Evolutionary conservation across 768 basidiomycete species (phyloP), one percentile per base, ranked within the genome.

Genomic region (Trichaptum fuscoviolaceum): DNA sequence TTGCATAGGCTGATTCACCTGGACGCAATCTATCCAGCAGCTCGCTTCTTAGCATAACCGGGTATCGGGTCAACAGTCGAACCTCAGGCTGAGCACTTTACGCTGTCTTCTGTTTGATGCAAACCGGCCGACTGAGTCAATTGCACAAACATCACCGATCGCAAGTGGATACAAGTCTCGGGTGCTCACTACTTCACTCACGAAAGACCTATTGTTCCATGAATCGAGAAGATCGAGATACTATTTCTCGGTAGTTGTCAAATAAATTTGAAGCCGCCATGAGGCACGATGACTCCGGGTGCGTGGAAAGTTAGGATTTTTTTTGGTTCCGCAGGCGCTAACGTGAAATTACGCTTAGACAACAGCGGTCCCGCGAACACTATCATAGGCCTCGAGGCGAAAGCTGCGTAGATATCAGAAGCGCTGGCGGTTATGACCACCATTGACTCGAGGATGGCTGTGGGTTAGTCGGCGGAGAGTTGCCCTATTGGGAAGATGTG

Each of bases 271-370:
- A 52, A 20, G 20, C 42, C 15, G 20, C 42, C 42, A 52, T 52
- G 42, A 52, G 42, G 42, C 42, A 15, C 42, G 42, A 52, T 52
- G 42, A 52, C 42, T 52, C 42, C 42, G 42, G 42, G 42, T 52
- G 42, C 42, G 42, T 52, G 42, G 42, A 52, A 52, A 52, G 42
- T 52, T 52, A 52, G 42, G 42, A 52, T 52, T 52, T 30, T 52
- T 30, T 30, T 30, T 52, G 42, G 6, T 52, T 52, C 42, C 42
- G 20, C 42, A 52, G 42, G 15, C 42, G 42, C 42, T 52, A 52
- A 52, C 42, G 42, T 52, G 15, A 52, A 12, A 52, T 52, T 52
- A 52, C 42, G 20, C 42, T 52, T 52, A 15, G 42, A 12, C 20
- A 52, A 2, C 3, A 52, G 20, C 42, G 20, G 42, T 20, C 42